Percentiles rank a stretch among this genome's conserved stretches.
Conservation (phyloP, 306 rosid genomes). For the Vicia sativa region DNA sequence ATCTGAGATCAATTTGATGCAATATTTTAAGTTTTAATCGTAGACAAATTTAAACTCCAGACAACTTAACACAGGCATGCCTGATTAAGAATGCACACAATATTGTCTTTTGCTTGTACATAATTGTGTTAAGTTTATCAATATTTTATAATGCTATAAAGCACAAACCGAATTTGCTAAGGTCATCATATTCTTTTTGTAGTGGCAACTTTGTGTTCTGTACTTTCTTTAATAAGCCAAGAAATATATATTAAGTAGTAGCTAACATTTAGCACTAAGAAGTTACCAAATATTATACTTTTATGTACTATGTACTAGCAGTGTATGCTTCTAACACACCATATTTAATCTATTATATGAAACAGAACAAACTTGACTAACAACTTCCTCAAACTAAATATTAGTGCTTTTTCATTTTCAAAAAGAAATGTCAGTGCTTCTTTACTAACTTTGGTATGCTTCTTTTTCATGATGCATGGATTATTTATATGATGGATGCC, state of each 20-base stretch:
- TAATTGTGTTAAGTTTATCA: not conserved
- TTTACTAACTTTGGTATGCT: not conserved
- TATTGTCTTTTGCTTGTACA: not conserved
- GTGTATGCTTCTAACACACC: constrained; percentile 20
- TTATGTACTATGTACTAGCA: not conserved
- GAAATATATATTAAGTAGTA: not conserved
- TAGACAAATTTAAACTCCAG: not conserved
- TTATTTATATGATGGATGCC: not conserved
- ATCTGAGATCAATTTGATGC: not conserved
- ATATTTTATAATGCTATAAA: too few relatives aligned
- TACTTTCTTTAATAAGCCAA: not conserved
- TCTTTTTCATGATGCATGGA: not conserved
- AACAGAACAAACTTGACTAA: constrained; percentile 9
- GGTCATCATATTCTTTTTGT: constrained; percentile 18
- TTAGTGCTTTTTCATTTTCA: not conserved
- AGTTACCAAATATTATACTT: not conserved
- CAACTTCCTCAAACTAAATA: not conserved
- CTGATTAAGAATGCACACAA: not conserved
- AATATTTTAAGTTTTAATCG: not conserved
- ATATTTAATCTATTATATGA: constrained; percentile 45
- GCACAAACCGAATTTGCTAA: too few relatives aligned
- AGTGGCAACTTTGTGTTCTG: constrained; percentile 37
- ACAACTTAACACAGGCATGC: not conserved
- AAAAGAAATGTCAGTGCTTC: constrained; percentile 1
- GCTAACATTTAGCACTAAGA: not conserved